Evolutionary conservation across 148 eudicot species (phyloP).

Genomic region (Polygonum aviculare): DNA sequence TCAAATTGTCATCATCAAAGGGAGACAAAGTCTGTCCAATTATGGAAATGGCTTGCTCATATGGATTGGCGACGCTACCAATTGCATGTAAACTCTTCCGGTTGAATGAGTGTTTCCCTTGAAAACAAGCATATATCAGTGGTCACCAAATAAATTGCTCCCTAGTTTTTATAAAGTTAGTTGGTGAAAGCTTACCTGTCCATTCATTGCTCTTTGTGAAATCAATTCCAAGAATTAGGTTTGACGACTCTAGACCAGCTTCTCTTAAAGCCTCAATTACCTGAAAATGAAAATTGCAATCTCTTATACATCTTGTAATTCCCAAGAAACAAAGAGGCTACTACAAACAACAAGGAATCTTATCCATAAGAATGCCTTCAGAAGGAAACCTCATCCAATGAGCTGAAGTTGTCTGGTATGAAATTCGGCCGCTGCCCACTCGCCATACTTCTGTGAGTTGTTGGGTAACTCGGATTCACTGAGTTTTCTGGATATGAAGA

Average conservation of each 20-base stretch:
- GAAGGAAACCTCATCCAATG: conserved; percentile 59
- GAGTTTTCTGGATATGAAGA: conserved; percentile 38
- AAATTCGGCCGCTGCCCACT: conserved; percentile 29
- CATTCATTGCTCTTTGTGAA: conserved; percentile 70
- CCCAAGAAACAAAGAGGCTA: neutral
- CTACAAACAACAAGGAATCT: neutral
- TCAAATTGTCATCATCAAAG: conserved; percentile 76
- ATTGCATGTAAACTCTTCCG: conserved; percentile 70
- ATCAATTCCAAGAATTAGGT: conserved; percentile 74
- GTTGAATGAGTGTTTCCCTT: conserved; percentile 61
- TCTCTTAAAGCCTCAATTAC: conserved; percentile 61
- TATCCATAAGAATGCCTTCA: neutral
- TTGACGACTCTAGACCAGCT: conserved; percentile 93
- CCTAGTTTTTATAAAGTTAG: neutral
- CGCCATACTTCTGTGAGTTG: conserved; percentile 15
- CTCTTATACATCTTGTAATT: neutral
- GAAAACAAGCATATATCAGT: conserved; percentile 9
- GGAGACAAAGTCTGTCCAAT: conserved; percentile 75
- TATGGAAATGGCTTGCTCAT: conserved; percentile 79
- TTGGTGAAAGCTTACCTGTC: conserved; percentile 39
- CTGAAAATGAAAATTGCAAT: conserved; percentile 22
- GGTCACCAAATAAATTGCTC: neutral
- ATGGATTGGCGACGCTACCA: conserved; percentile 48
- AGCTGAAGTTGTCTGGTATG: conserved; percentile 70
- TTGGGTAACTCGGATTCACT: conserved; percentile 16